A percentile compares a stretch with the other conserved stretches of the same genome.
phyloP scores from a whole-genome alignment of 1,284 basidiomycete species.

The Erythrobasidium hasegawianum region DNA sequence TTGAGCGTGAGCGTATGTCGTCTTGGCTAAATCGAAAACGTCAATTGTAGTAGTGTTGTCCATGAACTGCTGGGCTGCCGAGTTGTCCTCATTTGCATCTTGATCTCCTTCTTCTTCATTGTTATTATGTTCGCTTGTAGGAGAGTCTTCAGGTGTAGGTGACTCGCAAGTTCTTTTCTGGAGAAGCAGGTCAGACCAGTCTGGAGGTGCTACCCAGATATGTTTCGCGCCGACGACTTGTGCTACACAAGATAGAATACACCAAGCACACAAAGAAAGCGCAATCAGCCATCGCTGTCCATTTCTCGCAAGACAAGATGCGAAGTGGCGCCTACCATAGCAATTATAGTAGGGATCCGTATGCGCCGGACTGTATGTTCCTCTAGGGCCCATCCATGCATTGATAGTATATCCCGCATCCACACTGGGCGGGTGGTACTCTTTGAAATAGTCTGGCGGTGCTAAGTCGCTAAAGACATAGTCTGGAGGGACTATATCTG shows the following conservation, averaged over 20 bases:
- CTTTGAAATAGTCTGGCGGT: slow-evolving; percentile 53
- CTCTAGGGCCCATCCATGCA: slow-evolving; percentile 79
- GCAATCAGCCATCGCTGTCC: neutral
- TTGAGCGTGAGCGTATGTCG: neutral
- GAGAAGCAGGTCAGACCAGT: slow-evolving; percentile 37
- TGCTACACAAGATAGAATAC: slow-evolving; percentile 53
- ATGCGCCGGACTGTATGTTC: slow-evolving; percentile 80
- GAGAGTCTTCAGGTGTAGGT: too few relatives aligned
- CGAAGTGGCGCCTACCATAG: slow-evolving; percentile 60
- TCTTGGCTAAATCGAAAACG: slow-evolving; percentile 44
- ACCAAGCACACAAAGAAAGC: neutral
- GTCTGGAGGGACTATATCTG: slow-evolving; percentile 77
- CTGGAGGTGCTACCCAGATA: slow-evolving; percentile 85
- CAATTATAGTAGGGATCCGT: slow-evolving; percentile 93
- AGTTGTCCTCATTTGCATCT: slow-evolving; percentile 51
- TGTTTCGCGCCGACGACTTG: slow-evolving; percentile 85
- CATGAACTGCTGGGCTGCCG: slow-evolving; percentile 56
- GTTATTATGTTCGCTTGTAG: slow-evolving; percentile 44
- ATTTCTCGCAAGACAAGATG: neutral
- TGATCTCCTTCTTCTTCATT: slow-evolving; percentile 52
- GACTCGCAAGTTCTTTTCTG: neutral
- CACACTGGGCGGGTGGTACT: slow-evolving; percentile 64
- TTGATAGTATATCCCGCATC: slow-evolving; percentile 71
- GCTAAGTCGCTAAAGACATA: slow-evolving; percentile 72
- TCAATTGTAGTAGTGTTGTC: slow-evolving; percentile 52